Evolutionary conservation across 495 filamentous ascomycete species (phyloP).

Genomic region (Cercophora samala): DNA sequence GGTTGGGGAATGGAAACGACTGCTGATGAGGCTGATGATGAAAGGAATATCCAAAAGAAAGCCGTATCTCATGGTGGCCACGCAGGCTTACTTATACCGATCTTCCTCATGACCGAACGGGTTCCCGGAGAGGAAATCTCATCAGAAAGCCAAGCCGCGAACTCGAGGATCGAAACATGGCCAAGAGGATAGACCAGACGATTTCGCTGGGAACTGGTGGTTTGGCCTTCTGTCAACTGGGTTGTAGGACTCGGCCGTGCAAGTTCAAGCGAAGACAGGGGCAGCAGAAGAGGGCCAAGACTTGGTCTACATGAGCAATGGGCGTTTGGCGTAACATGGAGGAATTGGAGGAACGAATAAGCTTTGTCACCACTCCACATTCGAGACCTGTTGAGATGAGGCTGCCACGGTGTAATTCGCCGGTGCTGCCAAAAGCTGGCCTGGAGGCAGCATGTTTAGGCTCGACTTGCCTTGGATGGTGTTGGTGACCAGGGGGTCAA

Average conservation of each 20-base stretch:
- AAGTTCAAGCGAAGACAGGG: neutral
- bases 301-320: neutral
- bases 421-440: neutral
- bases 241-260: neutral
- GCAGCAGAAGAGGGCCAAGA: neutral
- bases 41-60: slow-evolving; percentile 3
- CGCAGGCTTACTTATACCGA: neutral
- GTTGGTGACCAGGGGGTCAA: neutral
- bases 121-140: neutral
- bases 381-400: neutral
- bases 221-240: neutral
- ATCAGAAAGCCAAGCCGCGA: neutral
- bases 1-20: slow-evolving; percentile 1
- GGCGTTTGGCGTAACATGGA: neutral
- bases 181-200: slow-evolving; percentile 2
- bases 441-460: slow-evolving; percentile 4
- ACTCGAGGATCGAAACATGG: slow-evolving; percentile 5
- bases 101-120: neutral
- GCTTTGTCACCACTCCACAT: neutral
- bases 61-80: neutral
- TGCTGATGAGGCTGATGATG: neutral
- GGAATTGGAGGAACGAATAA: neutral
- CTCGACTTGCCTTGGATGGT: slow-evolving; percentile 1
- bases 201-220: neutral
- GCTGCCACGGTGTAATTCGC: neutral